A percentile compares a stretch with the other conserved stretches of the same genome.
Evolutionary conservation across 2,329 filamentous ascomycete species (phyloP).

Genomic region (Alternaria consortialis): DNA sequence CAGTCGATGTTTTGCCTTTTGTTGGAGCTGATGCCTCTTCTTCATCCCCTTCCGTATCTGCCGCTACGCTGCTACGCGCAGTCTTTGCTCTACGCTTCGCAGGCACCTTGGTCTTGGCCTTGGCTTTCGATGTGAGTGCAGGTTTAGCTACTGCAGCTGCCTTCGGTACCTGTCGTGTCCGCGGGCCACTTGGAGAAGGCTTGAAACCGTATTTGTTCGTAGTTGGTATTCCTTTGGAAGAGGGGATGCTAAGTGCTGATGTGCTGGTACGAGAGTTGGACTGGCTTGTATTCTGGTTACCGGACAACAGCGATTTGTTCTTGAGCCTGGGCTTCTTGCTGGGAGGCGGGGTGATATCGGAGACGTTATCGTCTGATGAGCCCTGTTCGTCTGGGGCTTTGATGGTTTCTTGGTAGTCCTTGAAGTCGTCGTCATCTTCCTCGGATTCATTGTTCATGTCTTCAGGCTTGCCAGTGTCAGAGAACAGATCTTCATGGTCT

Average conservation of each 20-base stretch:
- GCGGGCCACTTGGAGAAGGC: background rate
- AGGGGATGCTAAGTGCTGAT: background rate
- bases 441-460: rapidly evolving
- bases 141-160: background rate
- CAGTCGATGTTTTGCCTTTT: background rate
- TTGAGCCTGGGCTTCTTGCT: background rate
- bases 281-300: background rate
- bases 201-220: background rate
- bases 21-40: background rate
- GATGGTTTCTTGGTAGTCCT: background rate
- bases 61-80: background rate
- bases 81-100: background rate
- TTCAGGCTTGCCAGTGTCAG: background rate
- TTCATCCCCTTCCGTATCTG: background rate
- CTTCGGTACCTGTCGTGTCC: background rate
- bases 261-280: background rate
- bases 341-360: background rate
- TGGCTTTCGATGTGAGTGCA: background rate
- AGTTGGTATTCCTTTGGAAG: background rate
- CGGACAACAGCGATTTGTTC: background rate
- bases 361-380: background rate
- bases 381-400: background rate
- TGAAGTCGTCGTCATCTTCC: background rate
- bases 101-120: background rate
- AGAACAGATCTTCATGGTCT: background rate